These are phyloP conservation scores for Cardamine occulta DNA, from an alignment of 345 rosid species.

Conservation along the genomic window DNA sequence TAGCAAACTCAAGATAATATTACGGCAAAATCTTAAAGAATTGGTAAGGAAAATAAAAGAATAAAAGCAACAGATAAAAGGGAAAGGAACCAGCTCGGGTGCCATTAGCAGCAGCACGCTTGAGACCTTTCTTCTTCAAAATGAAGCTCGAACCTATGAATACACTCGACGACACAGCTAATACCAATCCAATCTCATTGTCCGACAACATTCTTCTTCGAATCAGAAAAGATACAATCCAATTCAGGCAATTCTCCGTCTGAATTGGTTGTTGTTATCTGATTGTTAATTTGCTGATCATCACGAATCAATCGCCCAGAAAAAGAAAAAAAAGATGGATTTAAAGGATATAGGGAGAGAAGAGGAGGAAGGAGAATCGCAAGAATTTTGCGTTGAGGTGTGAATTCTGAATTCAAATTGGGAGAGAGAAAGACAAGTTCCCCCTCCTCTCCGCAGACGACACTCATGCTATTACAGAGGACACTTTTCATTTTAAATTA, in stretches of 20 bases:
- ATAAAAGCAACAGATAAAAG: too few species aligned
- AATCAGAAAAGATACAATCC: not conserved
- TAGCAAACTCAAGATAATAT: too few species aligned
- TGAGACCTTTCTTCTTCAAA: constrained; percentile 93
- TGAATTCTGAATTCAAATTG: not conserved
- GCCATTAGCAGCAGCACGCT: constrained; percentile 82
- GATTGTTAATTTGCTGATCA: not conserved
- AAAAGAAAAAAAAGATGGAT: not conserved
- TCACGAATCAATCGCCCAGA: too few species aligned
- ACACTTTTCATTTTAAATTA: not conserved
- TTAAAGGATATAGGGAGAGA: not conserved
- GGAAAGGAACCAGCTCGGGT: constrained; percentile 69
- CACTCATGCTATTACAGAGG: too few species aligned
- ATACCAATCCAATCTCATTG: constrained; percentile 70
- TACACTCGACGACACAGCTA: constrained; percentile 75
- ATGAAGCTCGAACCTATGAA: constrained; percentile 93
- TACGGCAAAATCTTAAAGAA: too few species aligned
- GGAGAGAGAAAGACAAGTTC: not conserved
- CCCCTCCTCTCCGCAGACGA: not conserved
- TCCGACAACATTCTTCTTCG: constrained; percentile 51
- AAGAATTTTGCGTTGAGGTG: not conserved
- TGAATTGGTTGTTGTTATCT: not conserved
- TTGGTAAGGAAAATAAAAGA: too few species aligned
- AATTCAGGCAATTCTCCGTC: constrained; percentile 39
- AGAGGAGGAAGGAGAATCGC: constrained; percentile 19